Conservation (phyloP, 176 grass and related monocot genomes). For the Chrysopogon serrulatus region DNA sequence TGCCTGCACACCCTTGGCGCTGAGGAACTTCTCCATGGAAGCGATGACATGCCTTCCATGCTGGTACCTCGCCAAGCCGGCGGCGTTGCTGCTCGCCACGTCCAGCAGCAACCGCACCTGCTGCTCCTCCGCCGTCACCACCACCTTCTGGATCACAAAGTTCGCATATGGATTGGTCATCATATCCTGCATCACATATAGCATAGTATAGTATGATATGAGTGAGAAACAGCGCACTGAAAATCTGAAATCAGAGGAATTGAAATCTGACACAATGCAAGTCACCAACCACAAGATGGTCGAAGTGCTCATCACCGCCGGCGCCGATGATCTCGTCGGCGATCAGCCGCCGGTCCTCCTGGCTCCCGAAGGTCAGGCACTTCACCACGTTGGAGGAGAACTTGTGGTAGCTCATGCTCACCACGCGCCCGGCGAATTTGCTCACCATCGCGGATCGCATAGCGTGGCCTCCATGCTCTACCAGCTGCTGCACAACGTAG, state of each 20-base stretch:
- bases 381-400: slow-evolving; percentile 55
- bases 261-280: not conserved
- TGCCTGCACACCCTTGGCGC: not conserved
- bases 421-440: slow-evolving; percentile 20
- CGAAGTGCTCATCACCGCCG: not conserved
- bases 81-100: not conserved
- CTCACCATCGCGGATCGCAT: slow-evolving; percentile 24
- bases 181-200: not conserved
- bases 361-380: slow-evolving; percentile 26
- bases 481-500: slow-evolving; percentile 50
- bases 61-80: not conserved
- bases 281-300: slow-evolving; percentile 33
- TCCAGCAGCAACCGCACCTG: not conserved
- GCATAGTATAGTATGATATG: not conserved
- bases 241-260: not conserved
- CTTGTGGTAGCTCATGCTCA: slow-evolving; percentile 50
- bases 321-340: slow-evolving; percentile 36
- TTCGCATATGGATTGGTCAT: not conserved
- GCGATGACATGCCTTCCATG: not conserved
- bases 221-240: not conserved
- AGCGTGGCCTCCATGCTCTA: slow-evolving; percentile 40
- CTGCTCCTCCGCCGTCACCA: not conserved
- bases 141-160: not conserved
- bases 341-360: slow-evolving; percentile 23
- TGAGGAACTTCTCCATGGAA: not conserved